phyloP scores from a whole-genome alignment of 2,329 filamentous ascomycete genomes.

The Xylariales sp. region DNA sequence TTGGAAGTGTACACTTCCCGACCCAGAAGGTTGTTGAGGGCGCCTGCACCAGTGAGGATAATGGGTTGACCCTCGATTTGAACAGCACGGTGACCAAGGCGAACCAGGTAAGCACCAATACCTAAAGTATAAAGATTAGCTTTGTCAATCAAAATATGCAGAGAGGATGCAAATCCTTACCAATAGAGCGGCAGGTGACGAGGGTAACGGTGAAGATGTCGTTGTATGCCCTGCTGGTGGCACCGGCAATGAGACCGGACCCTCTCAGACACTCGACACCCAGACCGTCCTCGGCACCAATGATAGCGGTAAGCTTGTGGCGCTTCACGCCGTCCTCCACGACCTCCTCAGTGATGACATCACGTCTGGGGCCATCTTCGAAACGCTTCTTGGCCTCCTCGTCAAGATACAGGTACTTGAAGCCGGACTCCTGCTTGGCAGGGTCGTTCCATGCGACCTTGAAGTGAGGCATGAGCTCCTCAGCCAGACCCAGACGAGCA shows the following conservation, averaged over 20 bases:
- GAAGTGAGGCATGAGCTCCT: constrained; percentile 96
- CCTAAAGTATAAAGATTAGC: too few species aligned
- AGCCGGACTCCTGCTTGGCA: constrained; percentile 76
- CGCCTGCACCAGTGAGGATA: constrained; percentile 94
- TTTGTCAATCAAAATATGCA: too few species aligned
- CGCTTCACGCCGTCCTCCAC: constrained; percentile 83
- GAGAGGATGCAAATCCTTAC: too few species aligned
- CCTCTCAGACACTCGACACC: constrained; percentile 97
- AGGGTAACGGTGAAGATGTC: constrained; percentile 98
- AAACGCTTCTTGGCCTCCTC: constrained; percentile 83
- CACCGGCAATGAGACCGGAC: constrained; percentile 96
- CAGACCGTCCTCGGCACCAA: constrained; percentile 91
- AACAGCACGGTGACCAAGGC: constrained; percentile 95
- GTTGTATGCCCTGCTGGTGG: constrained; percentile 93
- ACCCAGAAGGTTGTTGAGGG: constrained; percentile 96
- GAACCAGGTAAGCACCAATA: constrained; percentile 98
- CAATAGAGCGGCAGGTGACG: constrained; percentile 96
- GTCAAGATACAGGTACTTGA: constrained; percentile 95
- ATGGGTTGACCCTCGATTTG: constrained; percentile 99
- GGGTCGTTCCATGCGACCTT: constrained; percentile 93
- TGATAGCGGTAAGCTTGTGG: constrained; percentile 88
- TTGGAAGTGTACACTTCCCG: constrained; percentile 99
- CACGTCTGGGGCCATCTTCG: constrained; percentile 68
- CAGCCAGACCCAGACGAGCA: constrained; percentile 92
- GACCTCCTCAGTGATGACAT: constrained; percentile 84